phyloP scores from a whole-genome alignment of 352 stramenopile species.

The Globisporangium iwayamae region DNA sequence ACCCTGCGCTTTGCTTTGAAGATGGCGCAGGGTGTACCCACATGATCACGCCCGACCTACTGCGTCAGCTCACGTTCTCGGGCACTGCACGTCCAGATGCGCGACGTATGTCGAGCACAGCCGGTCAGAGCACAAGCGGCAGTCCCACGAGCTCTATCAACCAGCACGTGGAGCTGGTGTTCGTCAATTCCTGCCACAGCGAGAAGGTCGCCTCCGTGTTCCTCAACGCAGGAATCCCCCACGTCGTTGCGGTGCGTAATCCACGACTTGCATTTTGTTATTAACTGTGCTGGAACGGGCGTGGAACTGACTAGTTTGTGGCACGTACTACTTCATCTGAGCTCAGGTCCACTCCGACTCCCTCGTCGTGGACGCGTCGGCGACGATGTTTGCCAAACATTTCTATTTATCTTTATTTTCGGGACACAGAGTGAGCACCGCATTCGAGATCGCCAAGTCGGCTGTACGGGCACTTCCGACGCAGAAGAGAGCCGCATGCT shows the following conservation, averaged over 20 bases:
- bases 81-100: conserved; percentile 18
- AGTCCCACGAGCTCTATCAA: conserved; percentile 8
- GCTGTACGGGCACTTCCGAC: conserved; percentile 61
- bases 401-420: conserved; percentile 83
- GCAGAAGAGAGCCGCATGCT: conserved; percentile 61
- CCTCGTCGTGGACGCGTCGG: conserved; percentile 65
- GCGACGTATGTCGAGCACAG: conserved; percentile 2
- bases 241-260: conserved; percentile 84
- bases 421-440: conserved; percentile 58
- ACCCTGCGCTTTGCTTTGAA: conserved; percentile 76
- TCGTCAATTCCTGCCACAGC: conserved; percentile 85
- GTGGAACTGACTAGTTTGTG: not conserved
- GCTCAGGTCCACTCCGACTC: conserved; percentile 68
- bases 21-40: conserved; percentile 70
- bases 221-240: conserved; percentile 83
- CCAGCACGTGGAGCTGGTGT: conserved; percentile 60
- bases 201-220: conserved; percentile 87
- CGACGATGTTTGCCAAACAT: conserved; percentile 83
- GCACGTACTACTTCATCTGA: not conserved
- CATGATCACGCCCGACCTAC: conserved; percentile 59
- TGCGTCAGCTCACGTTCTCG: conserved; percentile 70
- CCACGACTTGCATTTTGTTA: not conserved
- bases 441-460: conserved; percentile 75
- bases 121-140: conserved; percentile 15
- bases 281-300: not conserved